phyloP scores from a whole-genome alignment of 441 rosid genomes.

The Caryocar brasiliense region DNA sequence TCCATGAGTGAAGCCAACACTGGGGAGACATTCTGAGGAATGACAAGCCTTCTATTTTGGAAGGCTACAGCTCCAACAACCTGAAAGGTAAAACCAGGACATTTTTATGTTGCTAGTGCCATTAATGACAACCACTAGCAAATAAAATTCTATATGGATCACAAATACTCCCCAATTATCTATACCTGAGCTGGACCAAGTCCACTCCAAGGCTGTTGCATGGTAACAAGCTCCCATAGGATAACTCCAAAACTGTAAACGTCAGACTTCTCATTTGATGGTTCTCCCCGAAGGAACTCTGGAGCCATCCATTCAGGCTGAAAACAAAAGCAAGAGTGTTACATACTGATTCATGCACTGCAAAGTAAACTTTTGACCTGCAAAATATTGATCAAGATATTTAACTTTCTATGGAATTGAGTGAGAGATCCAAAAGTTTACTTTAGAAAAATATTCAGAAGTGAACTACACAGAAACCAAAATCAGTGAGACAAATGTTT shows the following conservation, averaged over 20 bases:
- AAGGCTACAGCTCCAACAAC: conserved; percentile 98
- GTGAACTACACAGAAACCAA: neutral
- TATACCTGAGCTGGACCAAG: conserved; percentile 88
- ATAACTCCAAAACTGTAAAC: conserved; percentile 88
- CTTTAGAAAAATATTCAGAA: neutral
- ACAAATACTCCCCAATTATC: neutral
- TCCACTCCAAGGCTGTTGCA: conserved; percentile 95
- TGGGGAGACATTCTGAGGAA: conserved; percentile 67
- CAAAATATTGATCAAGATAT: conserved; percentile 13
- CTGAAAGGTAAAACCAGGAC: conserved; percentile 22
- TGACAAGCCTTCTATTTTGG: conserved; percentile 78
- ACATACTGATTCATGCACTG: conserved; percentile 28
- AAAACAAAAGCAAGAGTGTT: conserved; percentile 36
- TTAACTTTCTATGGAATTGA: conserved; percentile 12
- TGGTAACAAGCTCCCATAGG: conserved; percentile 79
- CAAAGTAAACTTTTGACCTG: conserved; percentile 18
- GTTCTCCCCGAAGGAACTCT: conserved; percentile 96
- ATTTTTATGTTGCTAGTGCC: neutral
- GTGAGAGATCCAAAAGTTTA: neutral
- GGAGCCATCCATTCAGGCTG: conserved; percentile 99
- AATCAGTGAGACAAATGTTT: neutral
- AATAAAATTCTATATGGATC: neutral
- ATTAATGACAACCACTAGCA: neutral
- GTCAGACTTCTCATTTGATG: conserved; percentile 92
- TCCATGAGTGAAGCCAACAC: conserved; percentile 80